Evolutionary conservation across 2,329 filamentous ascomycete genomes (phyloP), one percentile per base, ranked within the genome.

Genomic region (Ramularia endophylla): DNA sequence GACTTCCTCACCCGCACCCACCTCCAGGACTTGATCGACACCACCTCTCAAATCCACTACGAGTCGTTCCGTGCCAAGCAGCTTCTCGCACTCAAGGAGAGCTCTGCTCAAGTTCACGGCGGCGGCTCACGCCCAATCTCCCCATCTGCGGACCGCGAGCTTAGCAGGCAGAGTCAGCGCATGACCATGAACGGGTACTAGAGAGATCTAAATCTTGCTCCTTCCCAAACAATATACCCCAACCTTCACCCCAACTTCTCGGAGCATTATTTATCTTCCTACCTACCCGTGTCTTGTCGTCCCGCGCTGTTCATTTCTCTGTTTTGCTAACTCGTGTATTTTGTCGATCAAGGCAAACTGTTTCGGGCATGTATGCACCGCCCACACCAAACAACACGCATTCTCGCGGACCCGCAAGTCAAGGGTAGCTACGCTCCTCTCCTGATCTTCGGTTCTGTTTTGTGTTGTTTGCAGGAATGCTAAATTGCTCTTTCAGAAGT

Each of bases 101-200:
- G 85, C 77, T 94, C 87, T 63, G 87, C 87, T 56, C 85, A 87
- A 53, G 85, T 82, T 53, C 75, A 81, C 73, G 67, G 81, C 57
- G 92, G 22, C 22, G 79, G 90, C 66, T 56, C 48, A 45, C 53
- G 61, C 45, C 92, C 92, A 62, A 98, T 98, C 74, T 94, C 87
- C 65, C 92, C 92, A 47, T 78, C 88, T 47, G 90, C 92, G 43
- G 92, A 98, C 55, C 82, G 92, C 54, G 92, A 98, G 71, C 72
- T 98, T 61, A 97, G 90, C 84, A 82, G 90, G 67, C 88, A 85
- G 78, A 95, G 89, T 57, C 89, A 97, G 75, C 81, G 92, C 66
- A 87, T 92, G 81, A 94, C 88, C 55, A 94, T 97, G 88, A 98
- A 97, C 71, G 92, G 92, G 68, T 95, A 97, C 76, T 95, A 89